A percentile compares a stretch with the other conserved stretches of the same genome.
Conservation (phyloP, 1,284 basidiomycete genomes). For the Trametes polyzona region DNA sequence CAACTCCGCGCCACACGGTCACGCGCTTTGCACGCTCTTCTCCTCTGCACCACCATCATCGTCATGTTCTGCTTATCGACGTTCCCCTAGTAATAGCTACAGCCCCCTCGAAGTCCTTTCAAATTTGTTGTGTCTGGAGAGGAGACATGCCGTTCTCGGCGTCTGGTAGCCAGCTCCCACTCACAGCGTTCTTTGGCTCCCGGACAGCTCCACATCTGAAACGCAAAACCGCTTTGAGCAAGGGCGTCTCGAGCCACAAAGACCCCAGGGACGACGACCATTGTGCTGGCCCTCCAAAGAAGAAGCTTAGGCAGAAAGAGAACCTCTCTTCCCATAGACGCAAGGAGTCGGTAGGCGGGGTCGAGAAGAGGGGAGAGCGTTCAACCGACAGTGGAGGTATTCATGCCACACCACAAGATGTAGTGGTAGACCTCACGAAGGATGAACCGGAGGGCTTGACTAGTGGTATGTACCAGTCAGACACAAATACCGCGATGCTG, state of each 20-base stretch:
- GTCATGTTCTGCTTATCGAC: background rate
- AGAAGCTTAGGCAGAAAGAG: conserved; percentile 22
- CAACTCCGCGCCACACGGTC: conserved; percentile 28
- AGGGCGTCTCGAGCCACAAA: conserved; percentile 15
- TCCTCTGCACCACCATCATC: conserved; percentile 1
- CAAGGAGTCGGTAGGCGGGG: too few relatives aligned
- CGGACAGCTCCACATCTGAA: conserved; percentile 3
- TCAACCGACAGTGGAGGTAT: too few relatives aligned
- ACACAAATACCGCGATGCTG: too few relatives aligned
- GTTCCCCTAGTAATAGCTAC: too few relatives aligned
- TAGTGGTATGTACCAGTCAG: too few relatives aligned
- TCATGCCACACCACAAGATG: too few relatives aligned
- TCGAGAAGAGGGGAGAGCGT: too few relatives aligned
- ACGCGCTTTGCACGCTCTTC: conserved; percentile 3
- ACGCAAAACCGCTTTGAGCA: background rate
- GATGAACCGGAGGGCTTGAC: too few relatives aligned
- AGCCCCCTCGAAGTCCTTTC: too few relatives aligned
- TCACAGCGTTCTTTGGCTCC: conserved; percentile 24
- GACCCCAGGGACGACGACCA: background rate
- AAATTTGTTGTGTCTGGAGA: background rate
- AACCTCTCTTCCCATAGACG: background rate
- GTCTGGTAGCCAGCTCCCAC: conserved; percentile 26
- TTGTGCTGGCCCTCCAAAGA: background rate
- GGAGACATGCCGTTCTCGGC: conserved; percentile 18
- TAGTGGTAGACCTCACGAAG: too few relatives aligned